Evolutionary conservation across 2,329 filamentous ascomycete genomes (phyloP).

Genomic region (Emmonsia crescens): DNA sequence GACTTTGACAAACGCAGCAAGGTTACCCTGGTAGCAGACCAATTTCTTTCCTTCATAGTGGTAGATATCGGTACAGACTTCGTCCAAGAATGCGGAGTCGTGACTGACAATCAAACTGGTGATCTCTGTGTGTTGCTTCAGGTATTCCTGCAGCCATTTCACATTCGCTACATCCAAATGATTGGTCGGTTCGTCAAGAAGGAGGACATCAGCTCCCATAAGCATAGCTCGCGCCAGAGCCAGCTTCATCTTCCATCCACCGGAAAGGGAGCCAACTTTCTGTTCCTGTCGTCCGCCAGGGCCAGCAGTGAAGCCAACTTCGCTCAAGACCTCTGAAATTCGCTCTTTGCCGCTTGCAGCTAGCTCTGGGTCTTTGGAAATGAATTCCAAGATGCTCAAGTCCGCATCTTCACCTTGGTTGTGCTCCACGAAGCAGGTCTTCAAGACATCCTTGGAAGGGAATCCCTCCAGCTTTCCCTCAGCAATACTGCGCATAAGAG

Average conservation of each 20-base stretch:
- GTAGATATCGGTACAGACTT: constrained; percentile 97
- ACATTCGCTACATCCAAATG: constrained; percentile 95
- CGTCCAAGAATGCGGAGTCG: constrained; percentile 95
- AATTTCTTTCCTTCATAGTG: constrained; percentile 99
- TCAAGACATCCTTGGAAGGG: constrained; percentile 79
- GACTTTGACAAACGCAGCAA: constrained; percentile 64
- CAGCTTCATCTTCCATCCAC: constrained; percentile 99
- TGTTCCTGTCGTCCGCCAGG: constrained; percentile 81
- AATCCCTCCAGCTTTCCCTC: constrained; percentile 95
- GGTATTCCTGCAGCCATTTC: constrained; percentile 88
- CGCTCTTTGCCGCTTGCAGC: constrained; percentile 66
- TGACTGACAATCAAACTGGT: constrained; percentile 96
- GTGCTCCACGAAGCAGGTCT: constrained; percentile 97
- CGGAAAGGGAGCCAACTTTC: constrained; percentile 86
- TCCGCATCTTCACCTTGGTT: constrained; percentile 98
- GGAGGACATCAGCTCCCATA: constrained; percentile 86
- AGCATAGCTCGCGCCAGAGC: constrained; percentile 94
- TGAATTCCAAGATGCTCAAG: constrained; percentile 88
- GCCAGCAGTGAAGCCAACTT: constrained; percentile 88
- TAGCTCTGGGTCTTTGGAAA: constrained; percentile 78
- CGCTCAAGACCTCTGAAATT: constrained; percentile 71
- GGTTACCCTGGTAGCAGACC: constrained; percentile 41
- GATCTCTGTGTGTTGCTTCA: constrained; percentile 91
- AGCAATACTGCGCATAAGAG: constrained; percentile 92
- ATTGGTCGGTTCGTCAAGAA: constrained; percentile 98